These are phyloP conservation scores for Colletotrichum siamense DNA, from an alignment of 2,329 filamentous ascomycete genomes.

Conservation along the genomic window DNA sequence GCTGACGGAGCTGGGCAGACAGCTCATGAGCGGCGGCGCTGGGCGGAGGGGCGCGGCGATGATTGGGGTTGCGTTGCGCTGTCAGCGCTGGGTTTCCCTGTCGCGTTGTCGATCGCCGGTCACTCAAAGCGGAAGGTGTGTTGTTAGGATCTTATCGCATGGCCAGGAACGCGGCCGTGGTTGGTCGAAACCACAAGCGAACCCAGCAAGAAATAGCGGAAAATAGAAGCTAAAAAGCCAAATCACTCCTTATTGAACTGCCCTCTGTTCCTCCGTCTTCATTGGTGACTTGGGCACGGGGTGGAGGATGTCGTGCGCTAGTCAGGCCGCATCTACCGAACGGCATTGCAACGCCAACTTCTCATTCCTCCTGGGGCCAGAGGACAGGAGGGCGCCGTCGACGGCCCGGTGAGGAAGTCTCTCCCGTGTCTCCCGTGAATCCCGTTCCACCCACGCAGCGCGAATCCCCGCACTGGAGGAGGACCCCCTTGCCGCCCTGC, in stretches of 20 bases:
- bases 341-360: neutral
- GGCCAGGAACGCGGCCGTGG: conserved; percentile 15
- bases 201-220: neutral
- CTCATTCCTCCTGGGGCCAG: neutral
- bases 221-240: neutral
- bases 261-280: neutral
- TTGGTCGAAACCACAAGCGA: conserved; percentile 4
- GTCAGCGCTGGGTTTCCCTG: neutral
- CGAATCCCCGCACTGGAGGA: neutral
- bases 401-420: conserved; percentile 10
- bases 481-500: neutral
- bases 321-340: conserved; percentile 17
- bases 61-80: neutral
- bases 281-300: neutral
- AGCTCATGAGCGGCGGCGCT: neutral
- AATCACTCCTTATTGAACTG: neutral
- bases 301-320: conserved; percentile 7
- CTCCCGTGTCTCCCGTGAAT: neutral
- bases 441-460: neutral
- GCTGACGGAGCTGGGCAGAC: neutral
- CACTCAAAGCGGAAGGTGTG: conserved; percentile 16
- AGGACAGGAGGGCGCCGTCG: neutral
- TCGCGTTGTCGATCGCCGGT: neutral
- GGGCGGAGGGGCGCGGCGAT: neutral
- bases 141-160: conserved; percentile 17